phyloP scores from a whole-genome alignment of 2,329 filamentous ascomycete genomes.

The Aspergillaceae sp. region DNA sequence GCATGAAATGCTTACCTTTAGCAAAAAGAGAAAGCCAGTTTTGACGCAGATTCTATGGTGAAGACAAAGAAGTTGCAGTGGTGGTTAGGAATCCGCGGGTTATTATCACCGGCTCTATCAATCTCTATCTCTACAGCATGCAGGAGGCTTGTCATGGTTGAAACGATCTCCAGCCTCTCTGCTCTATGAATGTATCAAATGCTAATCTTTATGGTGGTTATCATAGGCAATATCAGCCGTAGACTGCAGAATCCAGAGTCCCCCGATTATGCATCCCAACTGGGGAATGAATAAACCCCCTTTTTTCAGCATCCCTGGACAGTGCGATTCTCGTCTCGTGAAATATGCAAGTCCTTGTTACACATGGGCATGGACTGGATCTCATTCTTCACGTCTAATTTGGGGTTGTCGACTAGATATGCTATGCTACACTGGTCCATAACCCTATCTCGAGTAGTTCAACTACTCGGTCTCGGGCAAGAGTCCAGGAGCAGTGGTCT shows the following conservation, averaged over 20 bases:
- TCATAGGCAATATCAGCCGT: background rate
- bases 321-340: background rate
- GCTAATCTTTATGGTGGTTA: background rate
- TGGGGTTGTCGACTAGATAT: background rate
- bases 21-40: background rate
- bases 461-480: no score
- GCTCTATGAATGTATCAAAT: background rate
- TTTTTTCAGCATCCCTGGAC: background rate
- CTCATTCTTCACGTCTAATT: background rate
- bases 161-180: constrained; percentile 1
- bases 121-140: no score
- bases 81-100: background rate
- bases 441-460: background rate
- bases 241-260: background rate
- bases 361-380: background rate
- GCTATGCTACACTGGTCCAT: background rate
- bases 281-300: background rate
- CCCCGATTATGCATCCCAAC: background rate
- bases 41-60: background rate
- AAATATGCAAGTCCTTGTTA: background rate
- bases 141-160: background rate
- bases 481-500: no score
- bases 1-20: no score
- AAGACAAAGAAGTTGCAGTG: no score
- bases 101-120: background rate